Conservation (phyloP, 2,329 filamentous ascomycete species). For the Colletotrichum shisoi region DNA sequence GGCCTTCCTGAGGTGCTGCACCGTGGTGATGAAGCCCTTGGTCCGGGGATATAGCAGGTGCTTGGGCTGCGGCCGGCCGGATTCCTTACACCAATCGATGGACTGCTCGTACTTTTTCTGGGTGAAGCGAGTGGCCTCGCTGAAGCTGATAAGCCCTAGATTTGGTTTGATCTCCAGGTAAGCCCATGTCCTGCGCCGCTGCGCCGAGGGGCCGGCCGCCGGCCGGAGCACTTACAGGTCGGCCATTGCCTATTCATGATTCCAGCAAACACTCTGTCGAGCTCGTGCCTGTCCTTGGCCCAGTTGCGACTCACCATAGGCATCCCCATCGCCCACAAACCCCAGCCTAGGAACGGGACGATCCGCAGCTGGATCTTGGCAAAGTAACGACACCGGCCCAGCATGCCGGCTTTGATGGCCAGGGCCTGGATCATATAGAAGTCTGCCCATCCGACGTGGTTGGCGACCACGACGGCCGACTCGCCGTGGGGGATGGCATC, state of each 20-base stretch:
- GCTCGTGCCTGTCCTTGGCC: constrained; percentile 63
- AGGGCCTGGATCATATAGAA: constrained; percentile 71
- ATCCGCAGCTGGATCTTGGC: constrained; percentile 66
- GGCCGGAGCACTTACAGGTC: constrained; percentile 58
- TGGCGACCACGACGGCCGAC: constrained; percentile 66
- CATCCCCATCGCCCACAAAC: constrained; percentile 71
- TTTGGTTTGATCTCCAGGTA: constrained; percentile 4
- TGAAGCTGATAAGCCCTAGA: constrained; percentile 70
- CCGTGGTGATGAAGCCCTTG: constrained; percentile 67
- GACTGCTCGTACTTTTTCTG: constrained; percentile 61
- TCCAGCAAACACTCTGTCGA: constrained; percentile 64
- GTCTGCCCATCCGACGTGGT: constrained; percentile 69
- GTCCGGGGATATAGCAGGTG: constrained; percentile 68
- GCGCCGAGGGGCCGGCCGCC: constrained; percentile 21
- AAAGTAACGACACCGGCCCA: constrained; percentile 69
- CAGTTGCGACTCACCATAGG: constrained; percentile 68
- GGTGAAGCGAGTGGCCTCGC: constrained; percentile 69
- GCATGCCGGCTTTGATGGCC: constrained; percentile 63
- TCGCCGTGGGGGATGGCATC: constrained; percentile 61
- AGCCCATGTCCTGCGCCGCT: background rate
- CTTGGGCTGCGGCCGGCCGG: constrained; percentile 59
- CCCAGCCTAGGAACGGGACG: constrained; percentile 70
- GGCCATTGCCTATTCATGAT: constrained; percentile 62
- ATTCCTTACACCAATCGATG: constrained; percentile 60
- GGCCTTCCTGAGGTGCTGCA: constrained; percentile 62